Conservation (phyloP, 2,329 filamentous ascomycete species). For the Seiridium unicorne region DNA sequence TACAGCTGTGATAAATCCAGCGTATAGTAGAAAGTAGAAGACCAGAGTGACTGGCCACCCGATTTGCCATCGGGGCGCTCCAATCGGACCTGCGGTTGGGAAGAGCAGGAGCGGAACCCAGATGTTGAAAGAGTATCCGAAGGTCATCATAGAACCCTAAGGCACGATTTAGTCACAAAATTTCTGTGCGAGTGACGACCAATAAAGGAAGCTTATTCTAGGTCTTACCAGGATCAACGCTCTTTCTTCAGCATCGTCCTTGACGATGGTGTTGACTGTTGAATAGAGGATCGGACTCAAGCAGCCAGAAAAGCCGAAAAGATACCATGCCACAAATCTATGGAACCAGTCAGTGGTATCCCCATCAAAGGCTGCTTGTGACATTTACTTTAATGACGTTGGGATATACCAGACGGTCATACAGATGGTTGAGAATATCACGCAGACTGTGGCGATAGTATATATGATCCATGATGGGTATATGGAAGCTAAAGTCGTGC, state of each 20-base stretch:
- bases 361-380: neutral
- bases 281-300: slow-evolving; percentile 41
- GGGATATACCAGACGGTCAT: slow-evolving; percentile 51
- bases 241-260: slow-evolving; percentile 36
- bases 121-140: slow-evolving; percentile 43
- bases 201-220: neutral
- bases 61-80: slow-evolving; percentile 44
- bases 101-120: slow-evolving; percentile 42
- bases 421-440: slow-evolving; percentile 10
- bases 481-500: slow-evolving; percentile 48
- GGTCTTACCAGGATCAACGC: slow-evolving; percentile 33
- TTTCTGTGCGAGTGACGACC: too few relatives aligned
- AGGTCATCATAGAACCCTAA: slow-evolving; percentile 43
- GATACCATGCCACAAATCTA: slow-evolving; percentile 40
- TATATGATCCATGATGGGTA: slow-evolving; percentile 49
- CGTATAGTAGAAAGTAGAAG: slow-evolving; percentile 44
- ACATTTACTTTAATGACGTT: slow-evolving; percentile 38
- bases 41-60: slow-evolving; percentile 46
- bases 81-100: slow-evolving; percentile 37
- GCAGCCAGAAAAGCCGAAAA: slow-evolving; percentile 36
- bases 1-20: slow-evolving; percentile 35
- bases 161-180: neutral
- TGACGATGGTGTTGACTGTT: slow-evolving; percentile 40
- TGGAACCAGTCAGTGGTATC: slow-evolving; percentile 1
- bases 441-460: slow-evolving; percentile 30